A percentile compares a stretch with the other conserved stretches of the same genome.
Conservation (phyloP, 768 basidiomycete species). For the Mycena rebaudengoi region DNA sequence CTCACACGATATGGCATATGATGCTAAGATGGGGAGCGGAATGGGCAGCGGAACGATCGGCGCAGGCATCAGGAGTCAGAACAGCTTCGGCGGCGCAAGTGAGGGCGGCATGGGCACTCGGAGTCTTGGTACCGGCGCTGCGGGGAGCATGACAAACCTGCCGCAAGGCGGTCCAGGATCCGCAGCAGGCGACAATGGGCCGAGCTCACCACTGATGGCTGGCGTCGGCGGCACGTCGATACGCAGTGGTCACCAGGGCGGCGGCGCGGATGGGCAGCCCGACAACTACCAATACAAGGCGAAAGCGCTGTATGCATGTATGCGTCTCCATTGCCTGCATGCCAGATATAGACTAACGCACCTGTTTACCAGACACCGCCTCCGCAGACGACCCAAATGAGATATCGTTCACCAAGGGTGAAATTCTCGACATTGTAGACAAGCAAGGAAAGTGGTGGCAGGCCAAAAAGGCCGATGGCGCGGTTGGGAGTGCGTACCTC, state of each 20-base stretch:
- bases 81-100: constrained; percentile 57
- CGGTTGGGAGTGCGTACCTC: constrained; percentile 74
- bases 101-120: constrained; percentile 28
- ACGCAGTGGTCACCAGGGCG: constrained; percentile 49
- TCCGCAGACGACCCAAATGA: constrained; percentile 96
- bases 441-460: constrained; percentile 97
- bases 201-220: constrained; percentile 73
- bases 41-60: constrained; percentile 54
- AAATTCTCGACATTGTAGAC: constrained; percentile 91
- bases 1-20: constrained; percentile 69
- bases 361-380: constrained; percentile 74
- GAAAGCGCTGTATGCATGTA: constrained; percentile 91
- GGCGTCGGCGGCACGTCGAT: constrained; percentile 59
- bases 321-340: constrained; percentile 37
- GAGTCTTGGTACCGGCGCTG: constrained; percentile 49
- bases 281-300: constrained; percentile 77
- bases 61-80: constrained; percentile 52
- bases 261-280: constrained; percentile 32
- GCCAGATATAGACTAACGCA: constrained; percentile 29
- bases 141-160: constrained; percentile 66
- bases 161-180: constrained; percentile 51
- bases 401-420: constrained; percentile 92
- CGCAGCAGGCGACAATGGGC: constrained; percentile 55
- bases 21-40: constrained; percentile 67
- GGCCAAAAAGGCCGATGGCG: constrained; percentile 80